These are phyloP conservation scores for Cyclotella atomus DNA, from an alignment of 108 stramenopile genomes.

Conservation along the genomic window DNA sequence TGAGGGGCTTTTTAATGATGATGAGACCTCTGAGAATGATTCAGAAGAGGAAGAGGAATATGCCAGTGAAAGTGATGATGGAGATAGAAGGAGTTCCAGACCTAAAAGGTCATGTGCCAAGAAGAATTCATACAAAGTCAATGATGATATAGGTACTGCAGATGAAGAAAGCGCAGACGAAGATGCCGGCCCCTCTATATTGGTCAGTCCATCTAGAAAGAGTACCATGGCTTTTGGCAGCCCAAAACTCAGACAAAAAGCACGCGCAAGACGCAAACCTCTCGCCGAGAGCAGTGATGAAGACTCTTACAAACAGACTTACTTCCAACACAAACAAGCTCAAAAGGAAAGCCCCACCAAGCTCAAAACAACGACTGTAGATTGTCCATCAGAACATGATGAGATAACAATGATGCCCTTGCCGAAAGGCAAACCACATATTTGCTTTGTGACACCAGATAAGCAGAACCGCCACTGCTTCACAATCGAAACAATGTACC, in stretches of 20 bases:
- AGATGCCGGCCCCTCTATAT: conserved; percentile 25
- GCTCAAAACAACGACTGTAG: conserved; percentile 35
- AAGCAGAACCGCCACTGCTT: conserved; percentile 72
- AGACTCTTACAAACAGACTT: conserved; percentile 16
- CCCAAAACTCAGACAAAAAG: conserved; percentile 18
- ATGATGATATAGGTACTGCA: conserved; percentile 44
- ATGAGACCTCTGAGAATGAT: conserved; percentile 15
- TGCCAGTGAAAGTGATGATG: conserved; percentile 16
- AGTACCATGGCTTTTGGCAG: conserved; percentile 20
- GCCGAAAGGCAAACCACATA: conserved; percentile 56
- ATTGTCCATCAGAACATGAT: conserved; percentile 65
- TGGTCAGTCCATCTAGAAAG: conserved; percentile 34
- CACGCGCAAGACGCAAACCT: conserved; percentile 34
- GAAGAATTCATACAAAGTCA: no score
- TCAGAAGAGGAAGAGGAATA: conserved; percentile 45
- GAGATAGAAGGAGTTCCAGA: background rate
- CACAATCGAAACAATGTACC: conserved; percentile 76
- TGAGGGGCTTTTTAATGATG: conserved; percentile 22
- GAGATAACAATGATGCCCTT: conserved; percentile 67
- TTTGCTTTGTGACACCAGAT: conserved; percentile 78
- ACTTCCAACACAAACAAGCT: conserved; percentile 3
- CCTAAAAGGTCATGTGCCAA: conserved; percentile 13
- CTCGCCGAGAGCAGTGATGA: conserved; percentile 28
- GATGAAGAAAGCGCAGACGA: conserved; percentile 42
- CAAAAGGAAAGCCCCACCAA: conserved; percentile 36